A percentile compares a stretch with the other conserved stretches of the same genome.
Evolutionary conservation across 768 basidiomycete genomes (phyloP).

Genomic region (Naganishia onofrii): DNA sequence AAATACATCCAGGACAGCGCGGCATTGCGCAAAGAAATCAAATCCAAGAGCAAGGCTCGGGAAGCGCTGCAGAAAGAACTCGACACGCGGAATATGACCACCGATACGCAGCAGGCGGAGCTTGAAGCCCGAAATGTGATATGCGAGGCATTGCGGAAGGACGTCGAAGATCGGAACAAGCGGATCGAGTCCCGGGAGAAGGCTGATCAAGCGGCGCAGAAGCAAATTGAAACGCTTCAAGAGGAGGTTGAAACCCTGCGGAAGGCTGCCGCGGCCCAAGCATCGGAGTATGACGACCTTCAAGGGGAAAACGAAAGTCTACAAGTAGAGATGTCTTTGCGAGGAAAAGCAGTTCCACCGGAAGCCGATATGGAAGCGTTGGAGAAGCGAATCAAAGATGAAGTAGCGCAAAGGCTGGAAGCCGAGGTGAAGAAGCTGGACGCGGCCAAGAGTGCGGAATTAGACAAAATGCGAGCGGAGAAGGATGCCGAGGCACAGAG

Average conservation of each 20-base stretch:
- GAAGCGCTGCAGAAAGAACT: neutral
- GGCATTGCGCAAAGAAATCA: neutral
- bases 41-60: neutral
- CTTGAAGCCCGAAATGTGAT: neutral
- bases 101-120: neutral
- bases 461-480: neutral
- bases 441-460: neutral
- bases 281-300: neutral
- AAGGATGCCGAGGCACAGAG: neutral
- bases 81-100: neutral
- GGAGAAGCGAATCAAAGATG: neutral
- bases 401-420: neutral
- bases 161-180: neutral
- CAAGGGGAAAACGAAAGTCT: slow-evolving; percentile 6
- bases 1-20: no score
- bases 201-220: neutral
- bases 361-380: slow-evolving; percentile 2
- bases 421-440: neutral
- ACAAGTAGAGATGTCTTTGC: slow-evolving; percentile 2
- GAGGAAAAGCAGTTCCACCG: neutral
- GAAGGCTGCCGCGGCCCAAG: neutral
- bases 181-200: neutral
- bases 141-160: neutral
- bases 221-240: no score
- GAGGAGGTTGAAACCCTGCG: neutral